Conservation (phyloP, 164 flowering plant species). For the Houttuynia cordata region DNA sequence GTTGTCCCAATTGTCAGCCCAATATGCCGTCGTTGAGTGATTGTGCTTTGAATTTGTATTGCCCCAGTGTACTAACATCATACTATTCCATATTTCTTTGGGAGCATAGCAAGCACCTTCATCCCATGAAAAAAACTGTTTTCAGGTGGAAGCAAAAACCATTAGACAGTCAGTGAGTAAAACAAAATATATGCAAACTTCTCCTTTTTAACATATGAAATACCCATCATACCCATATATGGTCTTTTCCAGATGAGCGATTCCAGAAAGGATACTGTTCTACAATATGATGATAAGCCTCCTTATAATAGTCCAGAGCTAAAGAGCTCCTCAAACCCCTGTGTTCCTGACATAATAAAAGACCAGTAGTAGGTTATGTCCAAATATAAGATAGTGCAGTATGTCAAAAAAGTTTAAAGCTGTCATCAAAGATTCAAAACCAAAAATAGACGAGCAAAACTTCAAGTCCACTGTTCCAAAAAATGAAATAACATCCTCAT, state of each 20-base stretch:
- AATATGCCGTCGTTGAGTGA: conserved; percentile 91
- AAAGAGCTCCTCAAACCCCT: conserved; percentile 72
- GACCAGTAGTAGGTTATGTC: too few relatives aligned
- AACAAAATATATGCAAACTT: not conserved
- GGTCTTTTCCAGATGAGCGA: conserved; percentile 84
- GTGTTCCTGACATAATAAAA: conserved; percentile 39
- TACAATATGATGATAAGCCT: conserved; percentile 65
- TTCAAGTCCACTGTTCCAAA: too few relatives aligned
- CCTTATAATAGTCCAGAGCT: conserved; percentile 69
- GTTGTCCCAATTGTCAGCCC: conserved; percentile 83
- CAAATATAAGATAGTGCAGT: too few relatives aligned
- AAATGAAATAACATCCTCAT: too few relatives aligned
- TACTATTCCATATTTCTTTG: conserved; percentile 97
- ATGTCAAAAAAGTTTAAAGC: too few relatives aligned
- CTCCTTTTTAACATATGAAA: conserved; percentile 1
- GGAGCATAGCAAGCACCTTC: conserved; percentile 99
- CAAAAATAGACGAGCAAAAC: too few relatives aligned
- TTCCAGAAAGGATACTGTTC: conserved; percentile 80
- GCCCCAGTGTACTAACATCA: conserved; percentile 99
- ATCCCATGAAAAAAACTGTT: conserved; percentile 98
- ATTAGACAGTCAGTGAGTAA: conserved; percentile 10
- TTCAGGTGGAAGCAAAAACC: conserved; percentile 19
- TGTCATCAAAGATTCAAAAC: too few relatives aligned
- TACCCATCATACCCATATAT: conserved; percentile 76
- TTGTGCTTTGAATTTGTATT: conserved; percentile 93